Conservation (phyloP, 2,329 filamentous ascomycete species). For the Allantophomopsis cytisporea region DNA sequence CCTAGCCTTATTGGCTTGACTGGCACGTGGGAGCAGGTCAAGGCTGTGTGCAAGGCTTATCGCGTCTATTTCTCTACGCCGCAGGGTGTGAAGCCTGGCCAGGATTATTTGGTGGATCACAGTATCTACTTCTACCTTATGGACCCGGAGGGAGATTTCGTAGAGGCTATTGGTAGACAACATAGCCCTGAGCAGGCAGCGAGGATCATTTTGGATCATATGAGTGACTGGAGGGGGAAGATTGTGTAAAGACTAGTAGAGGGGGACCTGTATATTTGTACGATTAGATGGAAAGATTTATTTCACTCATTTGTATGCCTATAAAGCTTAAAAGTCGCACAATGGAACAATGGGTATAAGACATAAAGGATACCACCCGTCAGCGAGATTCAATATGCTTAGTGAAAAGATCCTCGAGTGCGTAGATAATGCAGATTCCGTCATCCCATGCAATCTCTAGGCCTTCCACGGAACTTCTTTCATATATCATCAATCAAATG, state of each 20-base stretch:
- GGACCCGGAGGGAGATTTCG: conserved; percentile 97
- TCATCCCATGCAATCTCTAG: too few relatives aligned
- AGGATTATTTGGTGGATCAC: conserved; percentile 96
- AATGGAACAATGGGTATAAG: too few relatives aligned
- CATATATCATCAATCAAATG: too few relatives aligned
- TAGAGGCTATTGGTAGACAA: conserved; percentile 90
- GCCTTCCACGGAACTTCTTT: too few relatives aligned
- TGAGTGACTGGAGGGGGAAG: conserved; percentile 57
- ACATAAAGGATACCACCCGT: too few relatives aligned
- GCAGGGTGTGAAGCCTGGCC: conserved; percentile 71
- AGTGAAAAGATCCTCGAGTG: too few relatives aligned
- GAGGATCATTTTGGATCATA: conserved; percentile 72
- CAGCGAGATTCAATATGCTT: too few relatives aligned
- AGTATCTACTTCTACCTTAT: conserved; percentile 99
- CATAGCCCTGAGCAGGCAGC: conserved; percentile 82
- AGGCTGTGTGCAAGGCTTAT: conserved; percentile 89
- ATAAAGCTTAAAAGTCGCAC: too few relatives aligned
- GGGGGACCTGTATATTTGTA: too few relatives aligned
- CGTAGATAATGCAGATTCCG: too few relatives aligned
- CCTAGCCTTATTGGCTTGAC: conserved; percentile 75
- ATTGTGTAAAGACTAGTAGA: background rate
- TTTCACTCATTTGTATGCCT: too few relatives aligned
- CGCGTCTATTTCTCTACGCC: conserved; percentile 96
- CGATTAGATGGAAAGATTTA: too few relatives aligned
- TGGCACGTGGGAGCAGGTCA: conserved; percentile 87